phyloP scores from a whole-genome alignment of 768 basidiomycete genomes.

The Calocera viscosa region DNA sequence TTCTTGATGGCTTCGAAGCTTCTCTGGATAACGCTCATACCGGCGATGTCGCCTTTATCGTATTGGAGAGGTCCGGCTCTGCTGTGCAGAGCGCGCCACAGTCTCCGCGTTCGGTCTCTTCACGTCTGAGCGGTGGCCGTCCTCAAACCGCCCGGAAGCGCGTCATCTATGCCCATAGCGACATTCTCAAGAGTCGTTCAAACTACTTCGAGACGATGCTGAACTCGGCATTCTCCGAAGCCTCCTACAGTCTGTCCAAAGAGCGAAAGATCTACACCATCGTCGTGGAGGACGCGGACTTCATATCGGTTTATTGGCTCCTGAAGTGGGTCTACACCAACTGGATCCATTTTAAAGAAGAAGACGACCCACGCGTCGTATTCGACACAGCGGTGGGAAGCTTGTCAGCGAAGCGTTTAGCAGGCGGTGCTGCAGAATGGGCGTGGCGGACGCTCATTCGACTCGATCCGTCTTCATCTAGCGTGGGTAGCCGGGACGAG shows the following conservation, averaged over 20 bases:
- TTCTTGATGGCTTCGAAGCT: constrained; percentile 55
- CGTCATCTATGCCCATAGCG: constrained; percentile 64
- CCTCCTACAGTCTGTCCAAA: constrained; percentile 26
- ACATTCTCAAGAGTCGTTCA: constrained; percentile 58
- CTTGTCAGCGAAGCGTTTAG: constrained; percentile 49
- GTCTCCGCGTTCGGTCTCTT: constrained; percentile 26
- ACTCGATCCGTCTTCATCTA: constrained; percentile 23
- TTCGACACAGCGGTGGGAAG: constrained; percentile 57
- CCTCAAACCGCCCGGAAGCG: constrained; percentile 51
- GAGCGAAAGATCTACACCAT: constrained; percentile 51
- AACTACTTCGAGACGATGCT: constrained; percentile 72
- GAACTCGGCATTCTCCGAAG: constrained; percentile 57
- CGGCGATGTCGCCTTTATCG: constrained; percentile 65
- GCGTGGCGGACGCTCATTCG: constrained; percentile 52
- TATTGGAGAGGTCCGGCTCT: constrained; percentile 42
- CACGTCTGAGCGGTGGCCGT: constrained; percentile 33
- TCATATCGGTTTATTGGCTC: constrained; percentile 66
- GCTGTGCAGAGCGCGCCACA: constrained; percentile 20
- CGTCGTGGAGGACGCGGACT: constrained; percentile 67
- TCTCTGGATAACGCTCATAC: constrained; percentile 64
- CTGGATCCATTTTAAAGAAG: constrained; percentile 55
- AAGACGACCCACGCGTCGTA: constrained; percentile 54
- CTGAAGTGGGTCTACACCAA: constrained; percentile 66
- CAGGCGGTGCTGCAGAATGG: constrained; percentile 41
- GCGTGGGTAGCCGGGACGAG: constrained; percentile 29